Evolutionary conservation across 2,329 filamentous ascomycete genomes (phyloP), one percentile per base, ranked within the genome.

Genomic region (Aureobasidium sp.): DNA sequence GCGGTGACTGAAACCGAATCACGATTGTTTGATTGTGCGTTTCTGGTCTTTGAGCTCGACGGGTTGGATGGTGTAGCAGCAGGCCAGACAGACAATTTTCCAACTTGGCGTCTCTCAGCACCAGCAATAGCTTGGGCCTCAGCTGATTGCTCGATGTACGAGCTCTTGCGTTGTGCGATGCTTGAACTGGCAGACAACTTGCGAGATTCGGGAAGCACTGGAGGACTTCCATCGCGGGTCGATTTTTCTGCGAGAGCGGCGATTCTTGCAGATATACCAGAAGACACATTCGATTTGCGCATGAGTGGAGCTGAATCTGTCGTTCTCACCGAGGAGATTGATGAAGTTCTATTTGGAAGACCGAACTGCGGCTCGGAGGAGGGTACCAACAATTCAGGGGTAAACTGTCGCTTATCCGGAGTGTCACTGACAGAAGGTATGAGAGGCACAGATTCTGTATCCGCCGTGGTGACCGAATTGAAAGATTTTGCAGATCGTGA

Each of bases 221-320:
- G 32, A 4, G 67, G 60, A 56, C 64, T 70, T 27, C 63, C 42
- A 20, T 70, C 70, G 52, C 65, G 63, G 39, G 64, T 65, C 3
- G 66, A 67, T 36, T 94, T 82, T 73, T 91, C 92, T 71, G 96
- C 90, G 59, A 99, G 79, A 7, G 92, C 91, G 74, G 96, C 95
- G 73, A 97, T 97, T 46, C 94, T 87, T 73, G 93, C 90, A 3
- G 93, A 95, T 64, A 99, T 97, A 67, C 90, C 91, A 9, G 89
- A 91, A 8, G 91, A 92, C 27, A 97, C 84, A 69, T 90, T 94
- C 66, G 87, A 82, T 72, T 92, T 95, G 72, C 62, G 55, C 26
- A 36, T 26, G 3, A 58, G 26, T 2, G 51, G 2, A 10, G 51
- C 39, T 1, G 55, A 56, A 46, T 60, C 62, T 3, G 32, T 47